Evolutionary conservation across 192 early-diverging fungal genomes (phyloP), one percentile per base, ranked within the genome.

Genomic region (Umbelopsis vinacea): DNA sequence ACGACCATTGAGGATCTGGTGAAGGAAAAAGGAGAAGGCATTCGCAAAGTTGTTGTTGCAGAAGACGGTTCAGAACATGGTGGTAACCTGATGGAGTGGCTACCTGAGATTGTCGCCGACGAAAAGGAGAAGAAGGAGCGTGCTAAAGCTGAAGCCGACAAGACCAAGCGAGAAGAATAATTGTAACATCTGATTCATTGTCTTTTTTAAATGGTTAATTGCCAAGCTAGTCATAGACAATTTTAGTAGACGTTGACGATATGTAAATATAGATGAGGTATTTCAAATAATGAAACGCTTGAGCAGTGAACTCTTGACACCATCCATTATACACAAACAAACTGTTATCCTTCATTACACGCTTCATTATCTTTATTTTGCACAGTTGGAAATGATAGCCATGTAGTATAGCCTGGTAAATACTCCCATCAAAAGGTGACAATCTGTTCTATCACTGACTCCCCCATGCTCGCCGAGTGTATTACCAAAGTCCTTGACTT

Each of bases 401-500:
- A 55, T 69, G 29, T 35, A 46, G 35, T n/a, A 73, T 38, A 38
- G 17, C 17, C 48, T 50, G 5, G 94, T 91, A 75, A 98, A 96
- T 23, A 92, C 77, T 1, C 90, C 94, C 93, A 96, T 98, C 67
- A 98, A 77, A 69, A 98, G 93, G 83, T 98, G 96, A 74, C 96
- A 98, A 77, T 98, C 95, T 83, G 96, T 94, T 21, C 96, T 89
- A 79, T 98, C 96, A 0, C 94, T 96, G 23, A 98, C 86, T 19
- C 96, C 96, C 72, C 96, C 96, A 73, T 98, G 96, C 23, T 94
- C 96, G 3, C 95, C 95, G 71, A 98, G 96, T 26, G 89, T 91
- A 77, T 95, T 89, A 11, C 92, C 92, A 85, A 96, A 98, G 77
- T 98, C 96, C 77, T 98, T 96, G 76, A 95, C 89, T 55, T 94